A percentile compares a stretch with the other conserved stretches of the same genome.
phyloP scores from a whole-genome alignment of 2,329 filamentous ascomycete species.

The Sordariomycetes sp. region DNA sequence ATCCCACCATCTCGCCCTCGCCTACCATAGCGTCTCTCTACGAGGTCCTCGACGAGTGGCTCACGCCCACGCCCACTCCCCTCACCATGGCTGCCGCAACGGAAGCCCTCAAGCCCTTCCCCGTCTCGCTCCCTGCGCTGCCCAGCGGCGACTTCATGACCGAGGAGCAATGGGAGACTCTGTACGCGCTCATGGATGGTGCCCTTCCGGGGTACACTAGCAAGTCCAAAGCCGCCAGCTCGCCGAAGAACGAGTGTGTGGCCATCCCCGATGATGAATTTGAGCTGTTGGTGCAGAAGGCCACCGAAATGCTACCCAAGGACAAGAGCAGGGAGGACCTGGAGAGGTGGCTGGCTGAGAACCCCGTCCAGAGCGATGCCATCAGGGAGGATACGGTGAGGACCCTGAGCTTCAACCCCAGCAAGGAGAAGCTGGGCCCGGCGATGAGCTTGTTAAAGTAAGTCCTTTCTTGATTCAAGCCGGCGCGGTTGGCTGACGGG shows the following conservation, averaged over 20 bases:
- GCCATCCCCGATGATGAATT: conserved; percentile 40
- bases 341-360: conserved; percentile 42
- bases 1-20: too few relatives aligned
- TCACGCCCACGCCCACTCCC: too few relatives aligned
- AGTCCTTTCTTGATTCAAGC: conserved; percentile 12
- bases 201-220: conserved; percentile 49
- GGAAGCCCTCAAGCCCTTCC: conserved; percentile 5
- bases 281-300: conserved; percentile 29
- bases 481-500: not conserved
- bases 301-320: conserved; percentile 23
- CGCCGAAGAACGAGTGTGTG: conserved; percentile 21
- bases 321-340: conserved; percentile 33
- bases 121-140: conserved; percentile 13
- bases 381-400: conserved; percentile 43
- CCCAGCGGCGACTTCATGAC: conserved; percentile 28
- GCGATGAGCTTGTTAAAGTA: conserved; percentile 34
- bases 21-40: too few relatives aligned
- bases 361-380: conserved; percentile 37
- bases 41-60: too few relatives aligned
- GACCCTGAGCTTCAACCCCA: conserved; percentile 26
- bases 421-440: conserved; percentile 25
- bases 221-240: conserved; percentile 18
- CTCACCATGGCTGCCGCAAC: too few relatives aligned
- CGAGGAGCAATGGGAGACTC: conserved; percentile 41
- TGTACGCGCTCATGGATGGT: conserved; percentile 47